Base-by-base conservation (phyloP, 2,329 filamentous ascomycete species). In the Elsinoe fawcettii region DNA sequence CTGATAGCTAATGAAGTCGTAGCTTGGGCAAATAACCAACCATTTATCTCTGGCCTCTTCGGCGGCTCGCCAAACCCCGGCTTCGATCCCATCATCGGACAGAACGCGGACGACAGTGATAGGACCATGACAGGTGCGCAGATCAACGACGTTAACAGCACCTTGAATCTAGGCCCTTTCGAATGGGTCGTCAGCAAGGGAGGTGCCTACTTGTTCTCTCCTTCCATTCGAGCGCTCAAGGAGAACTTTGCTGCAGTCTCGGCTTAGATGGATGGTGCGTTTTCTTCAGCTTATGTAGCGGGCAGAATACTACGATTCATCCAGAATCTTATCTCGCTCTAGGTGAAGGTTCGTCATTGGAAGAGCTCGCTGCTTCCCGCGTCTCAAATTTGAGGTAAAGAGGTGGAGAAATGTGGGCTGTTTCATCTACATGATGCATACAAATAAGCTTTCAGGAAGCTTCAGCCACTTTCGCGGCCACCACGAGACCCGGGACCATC, bases 121-220 rank as follows among this genome's bases (percentile, higher is more conserved):
- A 46, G 61, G 16, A 51, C 6, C 61, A 55, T 55, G 53, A 30
- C 57, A 65, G 32, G 55, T 58, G 39, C 51, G 67, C 37, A 60
- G 59, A 2, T 63, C 60, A 14, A 59, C 65, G 34, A 60, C 62
- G 46, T 64, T 64, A 54, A 9, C 8, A 44, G 49, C 20, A 53
- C 16, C 25, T 18, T 53, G 7, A 53, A 53, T 39, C 20, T 53
- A 8, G 49, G 49, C 1, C 32, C 49, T 3, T 37, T 37, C 6
- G 49, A 55, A 55, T 76, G 75, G 70, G 74, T 76, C 2, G 63
- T 73, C 32, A 67, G 71, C 0, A 69, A 64, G 25, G 75, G 74
- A 12, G 75, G 75, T 3, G 74, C 76, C 58, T 77, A 77, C 56
- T 75, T 76, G 66, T 76, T 77, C 62, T 68, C 72, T 22, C 74